Conservation (phyloP, 805 yeast genomes). For the Tetrapisispora fleetii region DNA sequence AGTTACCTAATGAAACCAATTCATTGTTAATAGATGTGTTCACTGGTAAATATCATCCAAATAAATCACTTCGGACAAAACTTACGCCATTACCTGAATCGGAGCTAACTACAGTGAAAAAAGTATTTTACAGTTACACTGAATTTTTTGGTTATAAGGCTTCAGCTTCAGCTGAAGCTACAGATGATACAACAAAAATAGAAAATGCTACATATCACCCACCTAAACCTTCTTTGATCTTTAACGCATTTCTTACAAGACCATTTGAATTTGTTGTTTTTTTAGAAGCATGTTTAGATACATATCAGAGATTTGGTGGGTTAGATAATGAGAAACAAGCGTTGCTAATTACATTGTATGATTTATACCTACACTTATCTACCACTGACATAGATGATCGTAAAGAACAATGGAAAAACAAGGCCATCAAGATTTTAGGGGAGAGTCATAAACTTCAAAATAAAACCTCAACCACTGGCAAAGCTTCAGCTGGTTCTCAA, state of each 20-base stretch:
- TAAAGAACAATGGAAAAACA: constrained; percentile 47
- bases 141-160: constrained; percentile 49
- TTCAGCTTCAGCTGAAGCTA: constrained; percentile 13
- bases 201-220: constrained; percentile 72
- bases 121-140: constrained; percentile 43
- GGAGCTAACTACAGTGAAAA: constrained; percentile 6
- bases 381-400: constrained; percentile 30
- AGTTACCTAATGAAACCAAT: constrained; percentile 72
- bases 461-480: constrained; percentile 3
- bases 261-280: constrained; percentile 86
- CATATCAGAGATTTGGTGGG: constrained; percentile 70
- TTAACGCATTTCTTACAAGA: constrained; percentile 76
- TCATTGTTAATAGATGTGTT: constrained; percentile 74
- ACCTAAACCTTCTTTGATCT: constrained; percentile 80
- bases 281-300: constrained; percentile 79
- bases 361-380: constrained; percentile 62
- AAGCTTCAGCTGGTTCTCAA: constrained; percentile 4
- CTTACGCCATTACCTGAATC: neutral
- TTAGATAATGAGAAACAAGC: constrained; percentile 56
- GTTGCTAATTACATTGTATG: constrained; percentile 68
- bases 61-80: constrained; percentile 3
- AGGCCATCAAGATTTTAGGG: constrained; percentile 47
- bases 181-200: constrained; percentile 2
- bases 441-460: constrained; percentile 33
- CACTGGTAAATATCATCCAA: constrained; percentile 69